Percentiles rank a stretch among this genome's conserved stretches.
Conservation (phyloP, 257 asterid species). For the Ehretia macrophylla region DNA sequence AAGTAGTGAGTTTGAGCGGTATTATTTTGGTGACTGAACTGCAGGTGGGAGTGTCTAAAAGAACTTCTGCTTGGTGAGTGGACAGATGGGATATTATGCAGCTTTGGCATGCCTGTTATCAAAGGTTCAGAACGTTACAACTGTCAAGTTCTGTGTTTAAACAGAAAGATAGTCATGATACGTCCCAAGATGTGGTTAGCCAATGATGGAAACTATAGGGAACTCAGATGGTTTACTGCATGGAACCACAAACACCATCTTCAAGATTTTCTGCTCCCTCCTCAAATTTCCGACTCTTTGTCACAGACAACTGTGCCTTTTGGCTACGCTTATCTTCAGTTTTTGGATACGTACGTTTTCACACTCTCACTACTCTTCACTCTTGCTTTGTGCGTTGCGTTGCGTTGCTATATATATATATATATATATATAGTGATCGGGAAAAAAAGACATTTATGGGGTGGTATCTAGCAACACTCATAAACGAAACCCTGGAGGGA, state of each 20-base stretch:
- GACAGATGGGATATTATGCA: conserved; percentile 81
- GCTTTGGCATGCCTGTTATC: conserved; percentile 90
- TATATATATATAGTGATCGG: no score
- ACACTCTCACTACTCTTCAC: no score
- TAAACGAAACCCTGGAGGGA: no score
- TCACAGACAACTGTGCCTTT: conserved; percentile 68
- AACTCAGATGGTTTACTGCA: conserved; percentile 92
- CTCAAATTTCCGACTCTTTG: conserved; percentile 58
- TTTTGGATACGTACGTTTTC: conserved; percentile 74
- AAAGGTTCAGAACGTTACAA: conserved; percentile 89
- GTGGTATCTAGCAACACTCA: no score
- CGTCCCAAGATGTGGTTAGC: conserved; percentile 97
- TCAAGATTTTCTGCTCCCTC: conserved; percentile 78
- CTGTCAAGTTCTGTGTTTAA: conserved; percentile 80
- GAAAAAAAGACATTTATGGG: no score
- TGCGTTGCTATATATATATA: no score
- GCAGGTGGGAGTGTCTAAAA: conserved; percentile 92
- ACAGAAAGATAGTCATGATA: conserved; percentile 80
- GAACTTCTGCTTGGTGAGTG: conserved; percentile 76
- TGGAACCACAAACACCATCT: conserved; percentile 75
- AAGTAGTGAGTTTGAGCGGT: no score
- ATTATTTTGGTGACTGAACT: not conserved
- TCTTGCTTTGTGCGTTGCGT: no score
- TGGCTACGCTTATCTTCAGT: conserved; percentile 84
- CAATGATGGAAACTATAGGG: conserved; percentile 85